These are phyloP conservation scores for Cruciata laevipes DNA, from an alignment of 257 asterid genomes.

Conservation along the genomic window DNA sequence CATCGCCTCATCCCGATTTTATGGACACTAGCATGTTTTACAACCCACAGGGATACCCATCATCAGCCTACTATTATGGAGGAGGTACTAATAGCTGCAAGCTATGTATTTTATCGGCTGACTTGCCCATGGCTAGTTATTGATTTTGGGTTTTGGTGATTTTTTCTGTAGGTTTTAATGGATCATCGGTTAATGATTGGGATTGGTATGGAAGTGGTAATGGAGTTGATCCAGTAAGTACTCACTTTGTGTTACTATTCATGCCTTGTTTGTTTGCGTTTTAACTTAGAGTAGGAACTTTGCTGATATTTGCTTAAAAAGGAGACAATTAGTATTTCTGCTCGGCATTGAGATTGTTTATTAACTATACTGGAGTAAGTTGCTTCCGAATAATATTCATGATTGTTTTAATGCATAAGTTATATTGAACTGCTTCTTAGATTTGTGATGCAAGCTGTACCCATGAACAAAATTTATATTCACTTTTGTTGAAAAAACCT, in stretches of 20 bases:
- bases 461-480: too few species aligned
- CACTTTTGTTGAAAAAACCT: neutral
- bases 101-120: neutral
- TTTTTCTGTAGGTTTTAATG: conserved; percentile 21
- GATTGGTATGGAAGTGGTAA: conserved; percentile 26
- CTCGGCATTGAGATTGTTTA: neutral
- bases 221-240: conserved; percentile 32
- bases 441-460: too few species aligned
- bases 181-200: conserved; percentile 31
- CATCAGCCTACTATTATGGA: conserved; percentile 32
- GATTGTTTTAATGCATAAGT: too few species aligned
- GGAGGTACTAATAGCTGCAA: conserved; percentile 21
- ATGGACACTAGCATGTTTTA: conserved; percentile 26
- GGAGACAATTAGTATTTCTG: too few species aligned
- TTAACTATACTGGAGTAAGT: neutral
- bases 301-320: neutral
- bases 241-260: neutral
- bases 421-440: too few species aligned
- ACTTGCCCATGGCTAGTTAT: neutral
- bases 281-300: neutral
- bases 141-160: neutral
- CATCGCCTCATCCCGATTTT: conserved; percentile 27
- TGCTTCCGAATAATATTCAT: neutral
- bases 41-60: conserved; percentile 23
- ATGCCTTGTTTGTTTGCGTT: neutral